Evolutionary conservation across 495 filamentous ascomycete genomes (phyloP), one percentile per base, ranked within the genome.

Genomic region (Aspergillus baeticus): DNA sequence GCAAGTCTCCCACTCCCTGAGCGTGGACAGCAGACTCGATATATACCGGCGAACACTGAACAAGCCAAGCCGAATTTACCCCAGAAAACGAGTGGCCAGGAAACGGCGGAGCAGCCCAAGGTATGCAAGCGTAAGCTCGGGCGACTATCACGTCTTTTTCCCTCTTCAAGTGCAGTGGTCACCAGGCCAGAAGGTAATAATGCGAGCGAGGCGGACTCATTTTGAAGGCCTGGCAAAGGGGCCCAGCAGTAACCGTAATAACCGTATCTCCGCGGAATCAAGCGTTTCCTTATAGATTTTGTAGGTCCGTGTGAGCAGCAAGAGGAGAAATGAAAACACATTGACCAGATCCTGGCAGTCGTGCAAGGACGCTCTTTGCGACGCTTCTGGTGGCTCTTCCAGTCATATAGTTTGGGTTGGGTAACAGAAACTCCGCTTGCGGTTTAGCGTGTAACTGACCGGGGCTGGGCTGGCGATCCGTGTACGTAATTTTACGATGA

Each of bases 361-460:
- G 8, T 20, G 23, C 39, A 2, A 37, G 50, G 10, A 45, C 22
- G 23, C 13, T 14, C 2, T n/a, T n/a, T n/a, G n/a, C n/a, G n/a
- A n/a, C n/a, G n/a, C n/a, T n/a, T n/a, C n/a, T n/a, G n/a, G n/a
- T n/a, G 49, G 22, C 22, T 51, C 67, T 68, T 42, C 72, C 74
- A 72, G 44, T 73, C 65, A 72, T 41, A 37, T 53, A n/a, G 45
- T 70, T 71, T 69, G 59, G 29, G 60, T 77, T 71, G 66, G 57
- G 74, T 77, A 77, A 77, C 59, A 69, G 64, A 72, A 75, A 75
- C 44, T 59, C 71, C 60, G 22, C 5, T 48, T 63, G 21, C 22
- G 70, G 54, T 22, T 59, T 71, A 70, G 70, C 39, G 34, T 5
- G 34, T 15, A 2, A 4, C 15, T n/a, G 13, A 53, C 22, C n/a